Evolutionary conservation across 2,329 filamentous ascomycete species (phyloP).

Genomic region (Aotearoamyces nothofagi): DNA sequence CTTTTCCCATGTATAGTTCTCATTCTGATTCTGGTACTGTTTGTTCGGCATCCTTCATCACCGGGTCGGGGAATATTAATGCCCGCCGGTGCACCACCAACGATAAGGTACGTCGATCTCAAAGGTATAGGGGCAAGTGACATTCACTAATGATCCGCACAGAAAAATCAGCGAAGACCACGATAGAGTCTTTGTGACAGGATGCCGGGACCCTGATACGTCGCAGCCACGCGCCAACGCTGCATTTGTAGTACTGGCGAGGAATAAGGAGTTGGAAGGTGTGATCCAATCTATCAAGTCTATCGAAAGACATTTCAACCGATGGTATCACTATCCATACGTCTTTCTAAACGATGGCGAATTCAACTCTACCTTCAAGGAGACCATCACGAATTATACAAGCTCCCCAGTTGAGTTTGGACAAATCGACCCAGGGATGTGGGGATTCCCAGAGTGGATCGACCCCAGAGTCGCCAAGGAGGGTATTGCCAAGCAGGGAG

Average conservation of each 20-base stretch:
- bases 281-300: conserved; percentile 96
- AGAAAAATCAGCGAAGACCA: conserved; percentile 96
- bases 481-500: conserved; percentile 90
- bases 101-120: conserved; percentile 69
- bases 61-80: conserved; percentile 72
- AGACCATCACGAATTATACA: conserved; percentile 80
- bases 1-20: conserved; percentile 86
- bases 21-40: conserved; percentile 77
- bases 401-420: conserved; percentile 81
- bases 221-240: conserved; percentile 76
- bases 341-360: conserved; percentile 97
- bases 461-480: conserved; percentile 89
- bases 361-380: conserved; percentile 89
- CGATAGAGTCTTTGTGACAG: conserved; percentile 89
- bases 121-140: background rate
- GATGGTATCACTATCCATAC: conserved; percentile 97
- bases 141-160: conserved; percentile 7
- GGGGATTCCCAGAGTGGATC: conserved; percentile 95
- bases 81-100: conserved; percentile 74
- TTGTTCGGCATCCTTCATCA: conserved; percentile 75
- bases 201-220: conserved; percentile 71
- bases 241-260: conserved; percentile 85
- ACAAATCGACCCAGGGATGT: conserved; percentile 79
- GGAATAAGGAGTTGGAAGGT: conserved; percentile 92
- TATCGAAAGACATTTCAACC: conserved; percentile 96